Conservation (phyloP, 805 yeast genomes). For the Zygosaccharomyces gambellarensis region DNA sequence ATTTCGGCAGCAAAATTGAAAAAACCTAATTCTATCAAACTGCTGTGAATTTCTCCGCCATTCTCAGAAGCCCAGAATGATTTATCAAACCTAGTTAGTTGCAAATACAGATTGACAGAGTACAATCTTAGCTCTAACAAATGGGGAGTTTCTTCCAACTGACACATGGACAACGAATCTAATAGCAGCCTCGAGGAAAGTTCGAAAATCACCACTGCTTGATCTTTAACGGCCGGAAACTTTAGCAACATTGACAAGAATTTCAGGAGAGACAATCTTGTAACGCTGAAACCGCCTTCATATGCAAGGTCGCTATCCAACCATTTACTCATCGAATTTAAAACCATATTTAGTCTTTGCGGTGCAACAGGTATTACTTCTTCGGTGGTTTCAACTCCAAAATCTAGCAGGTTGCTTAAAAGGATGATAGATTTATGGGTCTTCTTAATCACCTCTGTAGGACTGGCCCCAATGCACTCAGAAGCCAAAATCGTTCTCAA, state of each 20-base stretch:
- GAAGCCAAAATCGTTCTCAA: slow-evolving; percentile 59
- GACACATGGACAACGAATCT: slow-evolving; percentile 29
- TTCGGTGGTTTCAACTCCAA: slow-evolving; percentile 21
- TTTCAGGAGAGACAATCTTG: slow-evolving; percentile 49
- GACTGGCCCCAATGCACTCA: slow-evolving; percentile 53
- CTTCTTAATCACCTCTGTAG: slow-evolving; percentile 37
- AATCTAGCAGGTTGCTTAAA: slow-evolving; percentile 40
- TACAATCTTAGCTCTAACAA: slow-evolving; percentile 42
- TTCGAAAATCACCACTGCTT: slow-evolving; percentile 38
- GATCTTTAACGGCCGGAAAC: slow-evolving; percentile 36
- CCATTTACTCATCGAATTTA: slow-evolving; percentile 53
- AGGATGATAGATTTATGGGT: slow-evolving; percentile 48
- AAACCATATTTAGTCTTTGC: slow-evolving; percentile 60
- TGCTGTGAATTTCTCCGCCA: slow-evolving; percentile 37
- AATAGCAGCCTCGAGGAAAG: slow-evolving; percentile 44
- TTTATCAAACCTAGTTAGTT: slow-evolving; percentile 30
- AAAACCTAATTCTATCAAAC: slow-evolving; percentile 41
- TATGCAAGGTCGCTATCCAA: slow-evolving; percentile 57
- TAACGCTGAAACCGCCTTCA: slow-evolving; percentile 47
- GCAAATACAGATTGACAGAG: slow-evolving; percentile 42
- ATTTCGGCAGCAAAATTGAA: slow-evolving; percentile 24
- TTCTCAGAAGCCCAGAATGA: slow-evolving; percentile 36
- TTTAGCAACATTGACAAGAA: slow-evolving; percentile 35
- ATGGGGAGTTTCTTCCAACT: slow-evolving; percentile 34
- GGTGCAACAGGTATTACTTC: slow-evolving; percentile 47